Base-by-base conservation (phyloP, 352 stramenopile genomes). In the Phytophthora tubulina region DNA sequence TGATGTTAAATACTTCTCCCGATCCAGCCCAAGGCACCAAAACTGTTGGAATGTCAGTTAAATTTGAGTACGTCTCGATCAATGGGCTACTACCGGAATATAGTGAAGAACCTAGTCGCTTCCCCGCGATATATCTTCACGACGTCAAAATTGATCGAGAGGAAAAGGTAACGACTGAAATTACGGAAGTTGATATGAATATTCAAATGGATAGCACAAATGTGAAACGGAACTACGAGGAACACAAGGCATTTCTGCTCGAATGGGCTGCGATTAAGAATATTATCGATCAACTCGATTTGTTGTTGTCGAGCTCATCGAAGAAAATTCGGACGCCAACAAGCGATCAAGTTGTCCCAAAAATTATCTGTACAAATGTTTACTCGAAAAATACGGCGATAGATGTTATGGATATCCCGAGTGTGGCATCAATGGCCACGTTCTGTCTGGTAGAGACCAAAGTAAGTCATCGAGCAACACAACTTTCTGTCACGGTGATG, bases 221-320 rank as follows among this genome's bases (percentile, higher is more conserved):
- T 4, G 44, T 86, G 5, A 55, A 82, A 36, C 86, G 80, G 80
- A 68, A 70, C 21, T 80, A 84, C 21, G 53, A 21, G 9, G 51
- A 66, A 13, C 79, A 86, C 49, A 67, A 61, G 8, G 32, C 39
- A 0, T 85, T 86, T 41, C 36, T 86, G 15, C 42, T 59, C 6
- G 76, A 90, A 35, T 73, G 74, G 36, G 30, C 41, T 13, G 61
- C 56, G 0, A 72, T 83, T 4, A 48, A 76, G 33, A 69, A 49
- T 6, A 67, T 84, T 1, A 31, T 86, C 0, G 73, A 87, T 53
- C 78, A 77, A 17, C 32, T 87, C 2, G 68, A 81, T 13, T 27
- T 61, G 7, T 82, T 90, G 73, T 4, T 90, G 1, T 62, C 60
- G 14, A 73, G 56, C 17, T 69, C 62, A 32, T 70, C 70, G 13